These are phyloP conservation scores for Ochetophila trinervis DNA, from an alignment of 306 rosid species.

Conservation along the genomic window DNA sequence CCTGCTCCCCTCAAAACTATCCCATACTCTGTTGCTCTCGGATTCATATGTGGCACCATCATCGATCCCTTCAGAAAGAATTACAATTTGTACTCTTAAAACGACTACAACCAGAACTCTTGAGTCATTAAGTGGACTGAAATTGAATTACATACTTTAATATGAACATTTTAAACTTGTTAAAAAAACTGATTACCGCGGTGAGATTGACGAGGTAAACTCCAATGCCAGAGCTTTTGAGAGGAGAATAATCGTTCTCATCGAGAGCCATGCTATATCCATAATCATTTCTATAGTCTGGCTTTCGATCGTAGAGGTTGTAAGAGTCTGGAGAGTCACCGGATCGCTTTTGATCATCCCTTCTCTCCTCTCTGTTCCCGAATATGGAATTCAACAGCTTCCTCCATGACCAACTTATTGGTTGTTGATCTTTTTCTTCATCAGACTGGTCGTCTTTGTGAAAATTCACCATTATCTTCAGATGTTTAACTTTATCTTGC, in stretches of 20 bases:
- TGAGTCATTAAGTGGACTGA: too few species aligned
- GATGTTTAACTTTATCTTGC: conserved; percentile 39
- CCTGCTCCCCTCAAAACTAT: conserved; percentile 64
- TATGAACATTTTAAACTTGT: background rate
- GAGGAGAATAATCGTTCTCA: conserved; percentile 49
- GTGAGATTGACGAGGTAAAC: conserved; percentile 67
- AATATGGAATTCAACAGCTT: conserved; percentile 46
- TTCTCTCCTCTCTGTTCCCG: conserved; percentile 12
- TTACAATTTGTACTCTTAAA: too few species aligned
- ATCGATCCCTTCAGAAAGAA: conserved; percentile 59
- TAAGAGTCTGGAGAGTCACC: conserved; percentile 49
- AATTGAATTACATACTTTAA: too few species aligned
- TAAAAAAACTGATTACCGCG: conserved; percentile 38
- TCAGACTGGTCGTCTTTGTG: conserved; percentile 17
- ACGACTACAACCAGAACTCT: too few species aligned
- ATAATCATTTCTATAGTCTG: conserved; percentile 54
- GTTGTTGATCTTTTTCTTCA: conserved; percentile 27
- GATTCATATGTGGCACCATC: conserved; percentile 89
- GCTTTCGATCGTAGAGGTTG: conserved; percentile 52
- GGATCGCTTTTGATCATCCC: conserved; percentile 12
- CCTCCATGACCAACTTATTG: conserved; percentile 67
- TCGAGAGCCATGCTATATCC: conserved; percentile 75
- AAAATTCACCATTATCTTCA: conserved; percentile 38
- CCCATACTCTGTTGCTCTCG: conserved; percentile 81
- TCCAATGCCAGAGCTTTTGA: conserved; percentile 50